Evolutionary conservation across 2,329 filamentous ascomycete species (phyloP), one percentile per base, ranked within the genome.

Genomic region (Xylaria sp.): DNA sequence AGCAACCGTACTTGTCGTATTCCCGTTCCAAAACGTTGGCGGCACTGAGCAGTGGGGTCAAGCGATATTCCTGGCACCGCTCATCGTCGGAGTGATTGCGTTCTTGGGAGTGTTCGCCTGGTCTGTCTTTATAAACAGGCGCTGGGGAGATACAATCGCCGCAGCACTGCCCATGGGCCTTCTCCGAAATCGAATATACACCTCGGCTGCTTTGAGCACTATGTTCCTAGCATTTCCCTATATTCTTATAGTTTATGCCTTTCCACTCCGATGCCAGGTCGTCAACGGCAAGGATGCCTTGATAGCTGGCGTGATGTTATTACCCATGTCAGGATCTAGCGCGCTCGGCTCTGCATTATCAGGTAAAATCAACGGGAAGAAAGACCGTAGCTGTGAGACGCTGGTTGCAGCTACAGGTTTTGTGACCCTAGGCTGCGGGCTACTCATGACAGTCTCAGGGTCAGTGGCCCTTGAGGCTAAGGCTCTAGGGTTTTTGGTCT

Each of bases 21-120:
- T 88, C 71, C 80, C 87, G 1, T 88, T 90, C 65, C 87, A 90
- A 72, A 84, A 84, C 69, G 82, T 82, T 3, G 83, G 83, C 1
- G 75, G 77, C 0, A 70, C 69, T 0, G 69, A 79, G n/a, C 73
- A 78, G 46, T 89, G 86, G 86, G 68, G 68, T 5, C 72, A 76
- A 7, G 77, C 79, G 7, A 63, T 80, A 17, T 85, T 86, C 70
- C 73, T 85, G 23, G 81, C 77, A 1, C 82, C 83, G 1, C 72
- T 86, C 3, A 62, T 81, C 6, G 26, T 79, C 1, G 83, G 83
- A 5, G 42, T 79, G 23, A 6, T 75, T 17, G 80, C 77, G 46
- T 81, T 81, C 75, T 17, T 79, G 2, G 66, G 71, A 0, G 76
- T 86, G 28, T 72, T 84, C 42, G 65, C 61, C n/a, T 86, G 83